phyloP scores from a whole-genome alignment of 1,139 yeast species.

The Kurtzmaniella quercitrusa region DNA sequence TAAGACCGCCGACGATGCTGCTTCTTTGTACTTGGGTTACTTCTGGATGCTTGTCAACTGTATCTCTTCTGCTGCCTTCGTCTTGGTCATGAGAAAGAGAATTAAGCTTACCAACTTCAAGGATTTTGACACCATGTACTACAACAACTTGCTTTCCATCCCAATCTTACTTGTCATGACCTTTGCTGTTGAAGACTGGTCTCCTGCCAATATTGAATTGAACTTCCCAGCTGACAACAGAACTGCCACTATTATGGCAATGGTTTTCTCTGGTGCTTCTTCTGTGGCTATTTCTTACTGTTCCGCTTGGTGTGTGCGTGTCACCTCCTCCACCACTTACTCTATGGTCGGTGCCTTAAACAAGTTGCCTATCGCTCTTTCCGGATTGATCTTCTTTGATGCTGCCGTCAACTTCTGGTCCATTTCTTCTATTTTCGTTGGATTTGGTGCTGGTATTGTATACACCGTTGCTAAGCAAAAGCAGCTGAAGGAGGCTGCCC shows the following conservation, averaged over 20 bases:
- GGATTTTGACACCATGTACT: slow-evolving; percentile 98
- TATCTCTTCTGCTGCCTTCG: slow-evolving; percentile 89
- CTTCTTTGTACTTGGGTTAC: slow-evolving; percentile 73
- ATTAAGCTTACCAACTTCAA: slow-evolving; percentile 94
- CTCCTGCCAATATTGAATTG: slow-evolving; percentile 61
- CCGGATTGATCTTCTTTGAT: slow-evolving; percentile 90
- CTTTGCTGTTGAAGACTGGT: slow-evolving; percentile 87
- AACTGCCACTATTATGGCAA: slow-evolving; percentile 65
- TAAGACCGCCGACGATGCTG: slow-evolving; percentile 32
- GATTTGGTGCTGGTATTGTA: slow-evolving; percentile 91
- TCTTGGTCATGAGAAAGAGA: slow-evolving; percentile 92
- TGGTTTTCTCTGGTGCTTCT: slow-evolving; percentile 89
- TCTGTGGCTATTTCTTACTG: slow-evolving; percentile 97
- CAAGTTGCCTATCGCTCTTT: slow-evolving; percentile 94
- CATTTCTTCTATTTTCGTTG: slow-evolving; percentile 83
- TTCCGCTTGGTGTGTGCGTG: slow-evolving; percentile 99
- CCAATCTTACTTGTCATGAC: slow-evolving; percentile 82
- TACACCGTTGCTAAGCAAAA: slow-evolving; percentile 88
- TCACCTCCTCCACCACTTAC: slow-evolving; percentile 95
- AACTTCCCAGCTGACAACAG: slow-evolving; percentile 79
- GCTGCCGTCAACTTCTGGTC: slow-evolving; percentile 94
- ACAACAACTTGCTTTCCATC: slow-evolving; percentile 88
- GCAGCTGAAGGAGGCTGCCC: slow-evolving; percentile 50
- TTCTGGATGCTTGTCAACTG: slow-evolving; percentile 97
- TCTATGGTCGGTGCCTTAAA: slow-evolving; percentile 99